These are phyloP conservation scores for Poronia punctata DNA, from an alignment of 495 filamentous ascomycete species.

Conservation along the genomic window DNA sequence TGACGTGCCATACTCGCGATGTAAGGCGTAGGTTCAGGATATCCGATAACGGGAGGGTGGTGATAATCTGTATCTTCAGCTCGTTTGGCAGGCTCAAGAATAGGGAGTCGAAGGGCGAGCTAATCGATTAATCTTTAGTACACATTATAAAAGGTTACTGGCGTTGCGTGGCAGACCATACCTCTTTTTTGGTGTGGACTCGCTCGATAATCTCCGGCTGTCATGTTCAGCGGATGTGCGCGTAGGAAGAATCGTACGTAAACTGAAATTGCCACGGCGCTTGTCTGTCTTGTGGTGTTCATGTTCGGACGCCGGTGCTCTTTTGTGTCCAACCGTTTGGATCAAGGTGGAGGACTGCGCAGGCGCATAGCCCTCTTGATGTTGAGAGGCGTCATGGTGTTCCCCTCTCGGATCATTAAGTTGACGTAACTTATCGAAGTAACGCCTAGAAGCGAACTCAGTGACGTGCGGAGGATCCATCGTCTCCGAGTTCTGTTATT, in stretches of 20 bases:
- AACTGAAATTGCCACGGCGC: conserved; percentile 22
- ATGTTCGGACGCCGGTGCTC: conserved; percentile 15
- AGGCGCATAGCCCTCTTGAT: conserved; percentile 15
- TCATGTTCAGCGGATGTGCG: conserved; percentile 24
- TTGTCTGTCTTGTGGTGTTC: conserved; percentile 28
- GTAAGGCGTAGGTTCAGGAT: conserved; percentile 45
- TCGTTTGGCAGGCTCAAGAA: conserved; percentile 47
- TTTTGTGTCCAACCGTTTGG: conserved; percentile 33
- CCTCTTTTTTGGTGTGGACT: conserved; percentile 18
- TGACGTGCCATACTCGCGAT: conserved; percentile 45
- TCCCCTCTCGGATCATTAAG: conserved; percentile 26
- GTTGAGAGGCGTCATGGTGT: conserved; percentile 14
- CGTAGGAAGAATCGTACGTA: conserved; percentile 22
- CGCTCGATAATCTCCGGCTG: conserved; percentile 14
- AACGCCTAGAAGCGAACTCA: conserved; percentile 52
- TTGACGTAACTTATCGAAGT: conserved; percentile 43
- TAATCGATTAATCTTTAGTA: conserved; percentile 4
- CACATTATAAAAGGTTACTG: conserved; percentile 6
- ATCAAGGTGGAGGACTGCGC: conserved; percentile 31
- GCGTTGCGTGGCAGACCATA: not conserved
- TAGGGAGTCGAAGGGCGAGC: conserved; percentile 40
- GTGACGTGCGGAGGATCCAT: conserved; percentile 50
- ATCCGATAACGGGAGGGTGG: conserved; percentile 46
- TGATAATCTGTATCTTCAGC: conserved; percentile 49
- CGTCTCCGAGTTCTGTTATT: conserved; percentile 13